phyloP scores from a whole-genome alignment of 2,329 filamentous ascomycete species.

The Pestalotiopsis sp. region DNA sequence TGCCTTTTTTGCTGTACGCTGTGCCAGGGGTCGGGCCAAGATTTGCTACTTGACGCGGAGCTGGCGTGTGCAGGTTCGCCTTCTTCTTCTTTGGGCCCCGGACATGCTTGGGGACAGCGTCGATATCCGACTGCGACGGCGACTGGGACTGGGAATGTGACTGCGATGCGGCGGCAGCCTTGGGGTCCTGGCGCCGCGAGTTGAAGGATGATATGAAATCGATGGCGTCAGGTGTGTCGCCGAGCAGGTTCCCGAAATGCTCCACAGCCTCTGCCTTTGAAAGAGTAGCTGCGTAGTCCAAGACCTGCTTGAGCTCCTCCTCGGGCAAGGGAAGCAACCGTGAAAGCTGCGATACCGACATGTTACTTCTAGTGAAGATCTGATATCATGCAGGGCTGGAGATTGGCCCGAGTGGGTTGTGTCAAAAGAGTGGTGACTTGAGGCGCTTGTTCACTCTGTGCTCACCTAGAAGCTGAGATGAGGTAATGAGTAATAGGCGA shows the following conservation, averaged over 20 bases:
- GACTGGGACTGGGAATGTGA: slow-evolving; percentile 25
- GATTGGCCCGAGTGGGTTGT: neutral
- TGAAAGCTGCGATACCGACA: slow-evolving; percentile 70
- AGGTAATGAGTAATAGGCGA: neutral
- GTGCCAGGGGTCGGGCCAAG: slow-evolving; percentile 65
- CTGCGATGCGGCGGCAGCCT: slow-evolving; percentile 23
- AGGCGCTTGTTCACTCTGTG: neutral
- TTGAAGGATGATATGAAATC: slow-evolving; percentile 86
- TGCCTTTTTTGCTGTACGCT: slow-evolving; percentile 75
- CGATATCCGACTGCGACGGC: slow-evolving; percentile 29
- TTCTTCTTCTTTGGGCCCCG: slow-evolving; percentile 62
- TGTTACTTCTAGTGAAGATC: slow-evolving; percentile 27
- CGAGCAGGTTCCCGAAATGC: slow-evolving; percentile 86
- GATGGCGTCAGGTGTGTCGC: slow-evolving; percentile 76
- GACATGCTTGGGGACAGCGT: slow-evolving; percentile 52
- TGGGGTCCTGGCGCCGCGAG: slow-evolving; percentile 56
- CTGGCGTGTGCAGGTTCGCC: slow-evolving; percentile 63
- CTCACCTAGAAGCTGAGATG: neutral
- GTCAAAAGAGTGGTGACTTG: neutral
- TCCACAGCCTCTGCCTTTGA: slow-evolving; percentile 78
- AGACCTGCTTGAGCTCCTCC: slow-evolving; percentile 79
- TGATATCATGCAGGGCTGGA: neutral
- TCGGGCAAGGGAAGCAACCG: slow-evolving; percentile 84
- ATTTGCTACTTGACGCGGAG: slow-evolving; percentile 65
- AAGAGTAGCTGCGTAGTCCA: slow-evolving; percentile 79